phyloP scores from a whole-genome alignment of 176 grass and related monocot genomes.

The Bothriochloa decipiens region DNA sequence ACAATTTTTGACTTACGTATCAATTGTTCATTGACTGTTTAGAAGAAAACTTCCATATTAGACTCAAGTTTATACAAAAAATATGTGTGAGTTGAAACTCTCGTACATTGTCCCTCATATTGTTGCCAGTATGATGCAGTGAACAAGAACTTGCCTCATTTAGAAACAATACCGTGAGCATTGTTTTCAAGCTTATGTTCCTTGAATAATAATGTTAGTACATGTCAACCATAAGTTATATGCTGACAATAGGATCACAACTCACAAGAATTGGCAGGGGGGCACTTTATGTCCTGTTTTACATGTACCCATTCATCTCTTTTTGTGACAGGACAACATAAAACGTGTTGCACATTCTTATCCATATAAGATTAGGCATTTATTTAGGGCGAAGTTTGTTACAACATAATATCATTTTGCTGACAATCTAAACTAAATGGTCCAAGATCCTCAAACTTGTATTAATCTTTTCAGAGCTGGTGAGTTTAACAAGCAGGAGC shows the following conservation, averaged over 20 bases:
- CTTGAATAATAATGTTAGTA: not conserved
- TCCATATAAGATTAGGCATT: not conserved
- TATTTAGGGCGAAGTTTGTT: not conserved
- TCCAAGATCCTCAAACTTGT: not conserved
- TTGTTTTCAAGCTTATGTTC: not conserved
- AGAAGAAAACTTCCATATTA: not conserved
- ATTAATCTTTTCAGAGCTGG: conserved; percentile 16
- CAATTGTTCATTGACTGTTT: not conserved
- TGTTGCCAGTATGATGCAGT: not conserved
- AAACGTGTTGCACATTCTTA: not conserved
- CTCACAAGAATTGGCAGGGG: not conserved
- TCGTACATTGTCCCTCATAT: not conserved
- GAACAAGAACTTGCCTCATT: not conserved
- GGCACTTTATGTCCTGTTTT: not conserved
- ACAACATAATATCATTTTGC: no score
- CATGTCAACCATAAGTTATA: conserved; percentile 3
- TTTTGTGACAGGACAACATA: not conserved
- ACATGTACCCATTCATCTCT: not conserved
- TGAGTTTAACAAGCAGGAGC: conserved; percentile 45
- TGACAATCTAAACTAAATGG: conserved; percentile 12
- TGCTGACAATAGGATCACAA: not conserved
- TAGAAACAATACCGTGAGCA: not conserved
- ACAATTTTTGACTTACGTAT: not conserved
- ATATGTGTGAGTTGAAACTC: not conserved
- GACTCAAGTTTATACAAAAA: not conserved